Conservation (phyloP, 108 stramenopile species). For the Epithemia pelagica region DNA sequence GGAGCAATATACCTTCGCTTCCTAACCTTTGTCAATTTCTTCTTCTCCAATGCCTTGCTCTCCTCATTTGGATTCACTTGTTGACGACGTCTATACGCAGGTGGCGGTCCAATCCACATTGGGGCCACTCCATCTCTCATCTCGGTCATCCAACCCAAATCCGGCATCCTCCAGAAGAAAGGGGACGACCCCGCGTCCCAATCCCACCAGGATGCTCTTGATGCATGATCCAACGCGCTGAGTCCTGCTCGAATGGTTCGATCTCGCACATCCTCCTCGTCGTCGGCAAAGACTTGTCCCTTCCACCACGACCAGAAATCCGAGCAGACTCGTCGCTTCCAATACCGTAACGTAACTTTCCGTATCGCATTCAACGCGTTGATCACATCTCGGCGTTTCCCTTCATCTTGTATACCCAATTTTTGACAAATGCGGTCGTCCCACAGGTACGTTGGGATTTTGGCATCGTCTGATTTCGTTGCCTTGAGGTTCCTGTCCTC, state of each 20-base stretch:
- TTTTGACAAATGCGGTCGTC: not conserved
- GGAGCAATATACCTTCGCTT: constrained; percentile 4
- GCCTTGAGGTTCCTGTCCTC: not conserved
- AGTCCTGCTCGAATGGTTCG: not conserved
- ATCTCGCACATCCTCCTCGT: not conserved
- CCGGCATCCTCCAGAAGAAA: constrained; percentile 37
- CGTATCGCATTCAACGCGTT: not conserved
- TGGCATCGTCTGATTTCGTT: not conserved
- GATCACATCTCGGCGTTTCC: not conserved
- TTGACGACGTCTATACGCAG: not conserved
- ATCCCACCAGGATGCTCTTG: constrained; percentile 23
- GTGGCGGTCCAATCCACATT: not conserved
- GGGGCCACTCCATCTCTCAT: not conserved
- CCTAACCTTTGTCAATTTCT: not conserved
- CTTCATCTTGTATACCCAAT: not conserved
- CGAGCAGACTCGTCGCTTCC: not conserved
- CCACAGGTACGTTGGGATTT: constrained; percentile 4
- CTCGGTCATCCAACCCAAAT: not conserved
- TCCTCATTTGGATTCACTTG: not conserved
- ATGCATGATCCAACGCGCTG: constrained; percentile 7
- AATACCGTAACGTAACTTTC: not conserved
- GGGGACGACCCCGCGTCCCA: constrained; percentile 27
- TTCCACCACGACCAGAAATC: not conserved
- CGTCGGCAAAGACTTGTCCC: not conserved
- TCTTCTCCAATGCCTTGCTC: not conserved